Evolutionary conservation across 306 rosid genomes (phyloP).

Genomic region (Prunus kanzakura): DNA sequence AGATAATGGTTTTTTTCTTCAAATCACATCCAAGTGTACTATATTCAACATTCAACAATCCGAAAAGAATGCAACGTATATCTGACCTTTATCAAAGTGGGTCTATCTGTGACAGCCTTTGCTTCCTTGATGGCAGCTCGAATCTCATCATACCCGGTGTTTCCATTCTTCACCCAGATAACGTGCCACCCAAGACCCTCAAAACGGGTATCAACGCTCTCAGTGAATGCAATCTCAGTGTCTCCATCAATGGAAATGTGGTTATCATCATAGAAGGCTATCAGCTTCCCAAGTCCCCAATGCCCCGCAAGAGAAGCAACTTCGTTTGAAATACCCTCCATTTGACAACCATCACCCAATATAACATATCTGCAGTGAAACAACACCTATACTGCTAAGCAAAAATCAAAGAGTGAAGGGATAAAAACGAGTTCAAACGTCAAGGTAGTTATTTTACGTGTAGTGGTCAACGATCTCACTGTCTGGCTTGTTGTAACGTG

Average conservation of each 20-base stretch:
- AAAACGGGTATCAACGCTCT: conserved; percentile 77
- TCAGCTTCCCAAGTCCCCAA: conserved; percentile 97
- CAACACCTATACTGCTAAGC: conserved; percentile 11
- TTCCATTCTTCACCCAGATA: conserved; percentile 98
- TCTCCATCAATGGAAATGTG: conserved; percentile 98
- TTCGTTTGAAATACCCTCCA: conserved; percentile 97
- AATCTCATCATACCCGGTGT: conserved; percentile 86
- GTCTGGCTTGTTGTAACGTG: conserved; percentile 89
- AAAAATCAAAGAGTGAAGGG: not conserved
- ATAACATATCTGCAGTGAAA: conserved; percentile 57
- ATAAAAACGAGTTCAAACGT: not conserved
- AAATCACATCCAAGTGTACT: not conserved
- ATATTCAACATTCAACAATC: not conserved
- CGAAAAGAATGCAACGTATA: not conserved
- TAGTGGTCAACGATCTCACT: conserved; percentile 88
- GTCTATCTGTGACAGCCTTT: conserved; percentile 81
- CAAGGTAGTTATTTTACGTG: conserved; percentile 55
- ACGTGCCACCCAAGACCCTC: conserved; percentile 99
- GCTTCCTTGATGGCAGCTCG: conserved; percentile 98
- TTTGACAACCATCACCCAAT: conserved; percentile 95
- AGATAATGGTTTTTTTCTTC: not conserved
- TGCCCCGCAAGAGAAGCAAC: conserved; percentile 93
- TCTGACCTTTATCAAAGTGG: conserved; percentile 89
- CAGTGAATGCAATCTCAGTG: conserved; percentile 92
- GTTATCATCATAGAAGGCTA: conserved; percentile 93